Evolutionary conservation across 176 grass and related monocot species (phyloP).

Genomic region (Urochloa ruziziensis): DNA sequence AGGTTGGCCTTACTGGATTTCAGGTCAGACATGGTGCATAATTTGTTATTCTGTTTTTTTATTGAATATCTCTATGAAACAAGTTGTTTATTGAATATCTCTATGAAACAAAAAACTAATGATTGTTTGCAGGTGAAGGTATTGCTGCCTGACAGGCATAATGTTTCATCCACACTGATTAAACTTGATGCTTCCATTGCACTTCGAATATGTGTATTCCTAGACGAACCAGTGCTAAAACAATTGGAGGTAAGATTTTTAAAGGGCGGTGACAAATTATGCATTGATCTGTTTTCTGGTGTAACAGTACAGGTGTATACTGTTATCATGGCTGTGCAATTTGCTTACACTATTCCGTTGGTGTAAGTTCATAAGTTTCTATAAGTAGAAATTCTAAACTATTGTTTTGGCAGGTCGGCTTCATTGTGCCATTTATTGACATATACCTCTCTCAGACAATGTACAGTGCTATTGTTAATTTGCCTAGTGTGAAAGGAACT

Average conservation of each 20-base stretch:
- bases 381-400: constrained; percentile 7
- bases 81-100: constrained; percentile 36
- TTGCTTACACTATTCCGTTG: background rate
- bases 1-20: constrained; percentile 60
- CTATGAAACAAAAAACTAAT: constrained; percentile 22
- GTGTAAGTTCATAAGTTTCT: constrained; percentile 3
- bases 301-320: constrained; percentile 16
- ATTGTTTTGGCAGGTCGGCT: constrained; percentile 58
- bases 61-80: constrained; percentile 34
- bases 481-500: constrained; percentile 33
- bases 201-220: constrained; percentile 60
- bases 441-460: constrained; percentile 67
- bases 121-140: constrained; percentile 60
- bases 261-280: background rate
- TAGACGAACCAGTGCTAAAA: constrained; percentile 80
- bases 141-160: constrained; percentile 39
- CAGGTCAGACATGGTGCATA: constrained; percentile 55
- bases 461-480: constrained; percentile 54
- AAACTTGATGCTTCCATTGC: constrained; percentile 61
- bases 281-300: constrained; percentile 12
- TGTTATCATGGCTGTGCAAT: background rate
- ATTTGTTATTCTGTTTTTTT: constrained; percentile 25
- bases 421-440: constrained; percentile 49
- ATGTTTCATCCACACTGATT: constrained; percentile 48
- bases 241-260: constrained; percentile 68